Percentiles rank a stretch among this genome's conserved stretches.
Conservation (phyloP, 2,329 filamentous ascomycete species). For the Colletotrichum gloeosporioides region DNA sequence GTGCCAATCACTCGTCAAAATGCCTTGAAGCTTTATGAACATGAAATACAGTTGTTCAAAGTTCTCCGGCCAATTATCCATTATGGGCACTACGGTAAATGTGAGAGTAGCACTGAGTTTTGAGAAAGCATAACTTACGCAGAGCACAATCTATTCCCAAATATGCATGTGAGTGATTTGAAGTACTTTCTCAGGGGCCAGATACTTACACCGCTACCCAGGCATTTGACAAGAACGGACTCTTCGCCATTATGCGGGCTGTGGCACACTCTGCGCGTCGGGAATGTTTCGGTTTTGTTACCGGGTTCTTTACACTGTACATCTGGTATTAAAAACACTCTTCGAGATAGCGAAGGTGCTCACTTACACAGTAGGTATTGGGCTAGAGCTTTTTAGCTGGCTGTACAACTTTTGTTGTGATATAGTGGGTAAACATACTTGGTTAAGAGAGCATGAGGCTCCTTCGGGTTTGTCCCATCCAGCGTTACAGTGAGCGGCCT, state of each 20-base stretch:
- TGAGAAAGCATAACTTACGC: neutral
- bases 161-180: neutral
- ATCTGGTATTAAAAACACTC: neutral
- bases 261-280: neutral
- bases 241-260: neutral
- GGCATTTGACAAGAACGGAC: neutral
- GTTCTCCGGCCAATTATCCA: neutral
- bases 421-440: neutral
- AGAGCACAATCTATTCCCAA: neutral
- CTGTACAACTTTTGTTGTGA: neutral
- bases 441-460: neutral
- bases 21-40: fast-evolving
- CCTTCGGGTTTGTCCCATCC: neutral
- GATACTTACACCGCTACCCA: neutral
- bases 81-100: neutral
- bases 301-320: neutral
- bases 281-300: neutral
- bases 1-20: neutral
- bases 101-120: neutral
- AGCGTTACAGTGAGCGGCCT: neutral
- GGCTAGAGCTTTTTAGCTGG: neutral
- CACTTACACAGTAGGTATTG: neutral
- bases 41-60: neutral
- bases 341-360: neutral
- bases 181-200: fast-evolving